Evolutionary conservation across 2,329 filamentous ascomycete species (phyloP).

Genomic region (Penicillium crustosum): DNA sequence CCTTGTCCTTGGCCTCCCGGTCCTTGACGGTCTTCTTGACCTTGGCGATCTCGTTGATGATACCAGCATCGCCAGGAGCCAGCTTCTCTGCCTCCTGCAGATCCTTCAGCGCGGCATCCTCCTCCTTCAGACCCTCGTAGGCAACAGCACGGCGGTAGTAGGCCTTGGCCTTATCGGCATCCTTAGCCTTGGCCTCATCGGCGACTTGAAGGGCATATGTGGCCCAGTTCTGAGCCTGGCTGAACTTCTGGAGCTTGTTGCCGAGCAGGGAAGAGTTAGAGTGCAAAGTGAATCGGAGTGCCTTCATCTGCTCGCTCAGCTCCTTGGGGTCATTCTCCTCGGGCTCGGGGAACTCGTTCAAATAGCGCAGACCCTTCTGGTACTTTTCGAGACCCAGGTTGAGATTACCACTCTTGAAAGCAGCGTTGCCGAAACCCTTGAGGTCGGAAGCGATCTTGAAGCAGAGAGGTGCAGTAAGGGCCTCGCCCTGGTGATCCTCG

Average conservation of each 20-base stretch:
- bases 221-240: slow-evolving; percentile 69
- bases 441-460: slow-evolving; percentile 78
- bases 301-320: slow-evolving; percentile 64
- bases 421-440: slow-evolving; percentile 89
- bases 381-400: slow-evolving; percentile 81
- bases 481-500: slow-evolving; percentile 68
- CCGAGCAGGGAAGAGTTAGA: slow-evolving; percentile 84
- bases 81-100: slow-evolving; percentile 74
- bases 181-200: slow-evolving; percentile 61
- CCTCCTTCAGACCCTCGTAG: slow-evolving; percentile 74
- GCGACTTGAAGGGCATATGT: slow-evolving; percentile 67
- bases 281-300: slow-evolving; percentile 81
- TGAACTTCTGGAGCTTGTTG: slow-evolving; percentile 73
- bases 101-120: slow-evolving; percentile 74
- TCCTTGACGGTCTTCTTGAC: slow-evolving; percentile 75
- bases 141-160: slow-evolving; percentile 80
- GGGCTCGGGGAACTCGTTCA: slow-evolving; percentile 76
- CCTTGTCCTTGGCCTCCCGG: slow-evolving; percentile 83
- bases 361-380: slow-evolving; percentile 85
- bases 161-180: slow-evolving; percentile 81
- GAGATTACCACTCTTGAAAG: slow-evolving; percentile 78
- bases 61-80: slow-evolving; percentile 70
- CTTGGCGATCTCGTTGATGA: slow-evolving; percentile 71
- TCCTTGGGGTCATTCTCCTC: slow-evolving; percentile 68
- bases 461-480: slow-evolving; percentile 66